Conservation (phyloP, 345 rosid genomes). For the Theobroma cacao region DNA sequence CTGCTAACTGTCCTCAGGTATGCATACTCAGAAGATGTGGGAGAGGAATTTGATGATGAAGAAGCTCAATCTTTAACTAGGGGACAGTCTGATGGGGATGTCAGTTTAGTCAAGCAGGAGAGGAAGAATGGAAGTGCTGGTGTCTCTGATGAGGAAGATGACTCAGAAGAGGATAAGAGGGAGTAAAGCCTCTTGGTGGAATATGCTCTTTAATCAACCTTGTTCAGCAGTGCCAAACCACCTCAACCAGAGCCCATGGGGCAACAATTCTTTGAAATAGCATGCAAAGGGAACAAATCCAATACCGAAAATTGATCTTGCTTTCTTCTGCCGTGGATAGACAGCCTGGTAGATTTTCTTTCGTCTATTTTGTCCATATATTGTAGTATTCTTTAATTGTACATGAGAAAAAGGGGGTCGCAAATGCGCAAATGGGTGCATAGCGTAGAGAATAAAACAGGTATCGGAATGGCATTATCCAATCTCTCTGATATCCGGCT, state of each 20-base stretch:
- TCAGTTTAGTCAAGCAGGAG: conserved; percentile 64
- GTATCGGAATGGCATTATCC: neutral
- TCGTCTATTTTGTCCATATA: neutral
- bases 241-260: neutral
- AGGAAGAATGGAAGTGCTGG: conserved; percentile 22
- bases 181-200: conserved; percentile 29
- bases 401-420: neutral
- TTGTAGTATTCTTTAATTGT: conserved; percentile 2
- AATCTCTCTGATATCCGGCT: neutral
- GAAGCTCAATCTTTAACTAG: conserved; percentile 66
- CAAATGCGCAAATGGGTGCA: neutral
- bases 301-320: conserved; percentile 1
- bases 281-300: neutral
- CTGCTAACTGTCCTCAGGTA: conserved; percentile 42
- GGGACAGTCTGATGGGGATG: conserved; percentile 63
- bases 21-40: conserved; percentile 72
- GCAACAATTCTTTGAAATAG: neutral
- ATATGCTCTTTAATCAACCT: neutral
- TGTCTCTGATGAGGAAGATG: conserved; percentile 48
- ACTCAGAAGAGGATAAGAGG: conserved; percentile 72
- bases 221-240: neutral
- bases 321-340: neutral
- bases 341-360: neutral
- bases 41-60: conserved; percentile 65
- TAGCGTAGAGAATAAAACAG: neutral